Evolutionary conservation across 1,139 yeast species (phyloP).

Genomic region (Yamadazyma oceani): DNA sequence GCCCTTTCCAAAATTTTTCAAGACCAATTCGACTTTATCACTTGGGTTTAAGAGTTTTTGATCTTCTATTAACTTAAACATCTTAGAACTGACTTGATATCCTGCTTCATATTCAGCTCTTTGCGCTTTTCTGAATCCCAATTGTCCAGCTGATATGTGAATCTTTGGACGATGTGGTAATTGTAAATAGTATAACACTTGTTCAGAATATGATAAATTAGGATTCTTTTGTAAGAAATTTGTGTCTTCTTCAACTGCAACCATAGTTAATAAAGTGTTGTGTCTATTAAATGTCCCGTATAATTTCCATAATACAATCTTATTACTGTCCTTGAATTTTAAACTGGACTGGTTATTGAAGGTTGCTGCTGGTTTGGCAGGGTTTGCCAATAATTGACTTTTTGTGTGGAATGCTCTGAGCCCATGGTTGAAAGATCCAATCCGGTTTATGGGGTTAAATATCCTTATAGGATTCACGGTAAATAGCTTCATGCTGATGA

Average conservation of each 20-base stretch:
- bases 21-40: conserved; percentile 66
- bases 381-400: background rate
- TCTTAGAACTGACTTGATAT: conserved; percentile 77
- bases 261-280: conserved; percentile 77
- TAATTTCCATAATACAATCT: conserved; percentile 59
- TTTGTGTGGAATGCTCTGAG: background rate
- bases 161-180: conserved; percentile 75
- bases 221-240: conserved; percentile 59
- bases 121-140: conserved; percentile 76
- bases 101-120: conserved; percentile 94
- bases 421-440: background rate
- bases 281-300: conserved; percentile 79
- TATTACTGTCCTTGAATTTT: conserved; percentile 1
- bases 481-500: no score
- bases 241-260: conserved; percentile 68
- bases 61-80: conserved; percentile 71
- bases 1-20: conserved; percentile 86
- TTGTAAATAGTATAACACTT: conserved; percentile 74
- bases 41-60: conserved; percentile 49
- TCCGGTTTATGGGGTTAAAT: background rate
- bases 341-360: background rate
- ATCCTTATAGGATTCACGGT: no score
- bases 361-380: background rate
- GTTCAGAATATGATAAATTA: conserved; percentile 63
- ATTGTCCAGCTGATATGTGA: conserved; percentile 67